Evolutionary conservation across 1,284 basidiomycete species (phyloP).

Genomic region (Athelia psychrophila): DNA sequence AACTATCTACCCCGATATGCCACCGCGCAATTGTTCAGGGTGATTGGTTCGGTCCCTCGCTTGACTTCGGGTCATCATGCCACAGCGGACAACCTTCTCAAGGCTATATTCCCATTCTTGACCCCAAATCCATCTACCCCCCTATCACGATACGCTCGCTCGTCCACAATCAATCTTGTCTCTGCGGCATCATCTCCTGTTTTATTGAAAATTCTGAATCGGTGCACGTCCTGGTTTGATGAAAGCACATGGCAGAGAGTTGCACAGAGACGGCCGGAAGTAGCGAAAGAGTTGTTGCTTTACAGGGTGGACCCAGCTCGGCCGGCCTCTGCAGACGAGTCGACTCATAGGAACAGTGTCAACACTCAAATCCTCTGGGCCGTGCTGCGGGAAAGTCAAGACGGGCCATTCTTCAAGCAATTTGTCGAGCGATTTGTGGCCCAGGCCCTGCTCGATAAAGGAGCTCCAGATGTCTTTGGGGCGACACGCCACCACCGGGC

Average conservation of each 20-base stretch:
- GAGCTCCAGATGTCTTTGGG: background rate
- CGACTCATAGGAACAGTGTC: background rate
- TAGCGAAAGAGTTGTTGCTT: background rate
- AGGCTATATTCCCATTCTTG: constrained; percentile 3
- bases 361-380: background rate
- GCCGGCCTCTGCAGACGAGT: background rate
- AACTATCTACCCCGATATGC: background rate
- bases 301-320: background rate
- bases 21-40: background rate
- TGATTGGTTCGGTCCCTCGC: background rate
- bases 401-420: background rate
- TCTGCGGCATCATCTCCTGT: constrained; percentile 3
- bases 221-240: background rate
- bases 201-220: constrained; percentile 1
- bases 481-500: background rate
- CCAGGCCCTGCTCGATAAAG: background rate
- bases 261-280: constrained; percentile 3
- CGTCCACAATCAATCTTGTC: background rate
- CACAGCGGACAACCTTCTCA: background rate
- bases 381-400: background rate
- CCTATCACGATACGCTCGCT: constrained; percentile 2
- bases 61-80: background rate
- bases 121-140: background rate
- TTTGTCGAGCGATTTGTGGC: background rate
- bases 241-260: background rate